Evolutionary conservation across 1,284 basidiomycete genomes (phyloP), one percentile per base, ranked within the genome.

Genomic region (Psilocybe mexicana): DNA sequence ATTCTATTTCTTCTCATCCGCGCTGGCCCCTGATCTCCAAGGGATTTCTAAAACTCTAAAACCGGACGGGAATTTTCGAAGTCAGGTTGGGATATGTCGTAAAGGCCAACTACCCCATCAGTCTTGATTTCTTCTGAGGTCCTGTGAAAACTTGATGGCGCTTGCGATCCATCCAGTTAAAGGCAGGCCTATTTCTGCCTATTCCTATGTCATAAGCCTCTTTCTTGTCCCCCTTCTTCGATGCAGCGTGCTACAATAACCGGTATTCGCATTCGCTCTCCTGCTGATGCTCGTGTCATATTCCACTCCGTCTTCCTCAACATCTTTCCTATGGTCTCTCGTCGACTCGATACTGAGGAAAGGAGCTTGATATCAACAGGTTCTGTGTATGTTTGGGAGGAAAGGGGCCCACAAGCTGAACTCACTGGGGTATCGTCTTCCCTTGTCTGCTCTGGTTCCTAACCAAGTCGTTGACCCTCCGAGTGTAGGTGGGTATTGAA

Each of bases 341-440:
- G 90, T 63, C 82, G 90, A 44, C 77, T 92, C 59, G 90, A 92
- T 71, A 85, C 85, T 28, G 90, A 91, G 62, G 83, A 86, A 68
- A 75, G 86, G 56, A 76, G 81, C 38, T 68, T 80, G 49, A 87
- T 88, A 55, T 68, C 77, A 26, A 78, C 90, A 10, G 90, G 90
- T 33, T 85, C 87, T 58, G 85, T 90, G 28, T 92, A 90, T 65
- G 87, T 92, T 43, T 92, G 90, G 90, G 90, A 92, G 70, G 90
- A 92, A 70, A 81, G 87, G 59, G 88, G 86, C 8, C 85, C 88
- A 43, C 86, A 87, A 65, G 82, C 88, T 47, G 89, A 92, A 61
- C 70, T 82, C 45, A 82, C 84, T 71, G 79, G 90, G 72, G 90
- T 91, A 72, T 71, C 82, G 73, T 51, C 24, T n/a, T 42, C 10